A percentile compares a stretch with the other conserved stretches of the same genome.
Conservation (phyloP, 169 alveolate species). For the Theileria orientalis region DNA sequence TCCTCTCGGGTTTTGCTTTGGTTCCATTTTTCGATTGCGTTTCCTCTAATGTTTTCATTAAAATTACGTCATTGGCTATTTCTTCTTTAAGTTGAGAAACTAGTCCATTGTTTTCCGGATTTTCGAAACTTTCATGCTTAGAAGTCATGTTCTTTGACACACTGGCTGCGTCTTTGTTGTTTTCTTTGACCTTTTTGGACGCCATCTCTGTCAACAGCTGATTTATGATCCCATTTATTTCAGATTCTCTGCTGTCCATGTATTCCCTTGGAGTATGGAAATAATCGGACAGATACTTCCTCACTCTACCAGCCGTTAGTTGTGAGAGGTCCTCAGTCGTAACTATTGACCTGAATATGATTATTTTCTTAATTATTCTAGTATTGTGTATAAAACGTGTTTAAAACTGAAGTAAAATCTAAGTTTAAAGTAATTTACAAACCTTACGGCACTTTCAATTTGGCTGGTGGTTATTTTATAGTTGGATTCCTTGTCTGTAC, state of each 20-base stretch:
- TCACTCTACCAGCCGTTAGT: conserved; percentile 10
- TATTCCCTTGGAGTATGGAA: conserved; percentile 19
- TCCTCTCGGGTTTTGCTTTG: neutral
- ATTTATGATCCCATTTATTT: conserved; percentile 25
- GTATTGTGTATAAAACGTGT: neutral
- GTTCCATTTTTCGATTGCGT: neutral
- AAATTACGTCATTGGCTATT: neutral
- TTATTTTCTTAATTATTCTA: neutral
- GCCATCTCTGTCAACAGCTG: conserved; percentile 27
- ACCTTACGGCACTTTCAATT: neutral
- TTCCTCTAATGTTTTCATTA: neutral
- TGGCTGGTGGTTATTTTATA: neutral
- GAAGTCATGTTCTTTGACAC: neutral
- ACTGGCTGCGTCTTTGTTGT: neutral
- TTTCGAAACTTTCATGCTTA: neutral
- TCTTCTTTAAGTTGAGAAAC: neutral
- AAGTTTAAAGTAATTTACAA: neutral
- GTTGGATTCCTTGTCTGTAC: too few relatives aligned
- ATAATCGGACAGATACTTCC: conserved; percentile 13
- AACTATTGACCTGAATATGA: conserved; percentile 17
- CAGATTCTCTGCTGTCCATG: conserved; percentile 37
- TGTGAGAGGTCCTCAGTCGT: conserved; percentile 11
- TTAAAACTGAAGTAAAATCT: neutral
- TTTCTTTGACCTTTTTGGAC: neutral
- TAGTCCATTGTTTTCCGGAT: neutral